Evolutionary conservation across 495 filamentous ascomycete genomes (phyloP), one percentile per base, ranked within the genome.

Genomic region (Penicillium fimorum): DNA sequence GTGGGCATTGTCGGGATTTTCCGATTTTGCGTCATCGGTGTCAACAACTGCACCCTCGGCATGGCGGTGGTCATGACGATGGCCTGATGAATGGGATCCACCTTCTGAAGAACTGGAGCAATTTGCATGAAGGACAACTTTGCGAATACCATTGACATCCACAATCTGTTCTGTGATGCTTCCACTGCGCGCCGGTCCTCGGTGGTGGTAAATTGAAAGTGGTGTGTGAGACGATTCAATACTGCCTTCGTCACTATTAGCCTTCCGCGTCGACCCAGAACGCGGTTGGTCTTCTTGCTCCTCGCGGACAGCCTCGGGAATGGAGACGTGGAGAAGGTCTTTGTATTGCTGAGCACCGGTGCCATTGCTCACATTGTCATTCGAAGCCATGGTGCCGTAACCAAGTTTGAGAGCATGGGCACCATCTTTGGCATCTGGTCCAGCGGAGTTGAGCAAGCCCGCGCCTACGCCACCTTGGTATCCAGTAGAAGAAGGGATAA

Each of bases 151-250:
- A 43, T 88, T 87, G 11, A 87, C 77, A 67, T 96, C 90, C 37
- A 95, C 75, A 18, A 92, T 80, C 63, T 92, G 91, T 71, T 96
- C 91, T 0, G 90, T 93, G 63, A 96, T 96, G 69, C 87, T 92
- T 11, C 92, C 92, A 61, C 87, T 92, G 35, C 90, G 83, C 1
- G 88, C 87, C 35, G 80, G 76, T 11, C 79, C 78, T 44, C 77
- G 76, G 43, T 70, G 67, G 11, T 59, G 53, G 49, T 82, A 84
- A 25, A 54, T 47, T 8, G 59, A 58, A 48, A 66, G 69, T 30
- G 61, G 62, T 20, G 71, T 72, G 32, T 71, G 68, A n/a, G 70
- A 62, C 11, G 79, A 81, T n/a, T 56, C 64, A 18, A 76, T 42
- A 22, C 76, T 82, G 42, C 66, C 71, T 33, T 61, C 56, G 13